Conservation (phyloP, 352 stramenopile species). For the Phytophthora syringae region DNA sequence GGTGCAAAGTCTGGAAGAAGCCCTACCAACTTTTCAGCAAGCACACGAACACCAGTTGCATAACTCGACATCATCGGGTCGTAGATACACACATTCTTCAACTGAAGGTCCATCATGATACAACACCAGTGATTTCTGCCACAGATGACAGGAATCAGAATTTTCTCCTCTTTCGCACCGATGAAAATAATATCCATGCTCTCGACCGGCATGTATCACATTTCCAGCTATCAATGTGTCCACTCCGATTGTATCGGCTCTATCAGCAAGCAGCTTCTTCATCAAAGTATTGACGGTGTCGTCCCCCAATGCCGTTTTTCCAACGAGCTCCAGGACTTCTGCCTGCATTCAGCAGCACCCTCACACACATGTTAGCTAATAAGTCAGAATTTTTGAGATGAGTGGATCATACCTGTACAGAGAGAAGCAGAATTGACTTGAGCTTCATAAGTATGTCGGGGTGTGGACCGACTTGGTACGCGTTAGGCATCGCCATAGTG, state of each 20-base stretch:
- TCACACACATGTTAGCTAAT: background rate
- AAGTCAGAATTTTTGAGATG: background rate
- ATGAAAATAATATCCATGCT: background rate
- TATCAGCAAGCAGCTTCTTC: background rate
- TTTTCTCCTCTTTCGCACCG: background rate
- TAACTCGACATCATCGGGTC: background rate
- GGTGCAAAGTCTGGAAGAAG: background rate
- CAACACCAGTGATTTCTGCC: background rate
- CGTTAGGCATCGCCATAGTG: background rate
- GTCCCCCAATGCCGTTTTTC: background rate
- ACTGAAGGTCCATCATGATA: background rate
- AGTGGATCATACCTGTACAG: background rate
- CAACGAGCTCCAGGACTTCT: constrained; percentile 1
- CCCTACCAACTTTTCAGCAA: background rate
- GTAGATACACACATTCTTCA: background rate
- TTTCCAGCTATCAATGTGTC: constrained; percentile 1
- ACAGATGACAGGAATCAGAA: background rate
- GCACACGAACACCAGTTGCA: background rate
- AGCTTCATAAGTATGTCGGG: background rate
- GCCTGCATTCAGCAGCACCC: background rate
- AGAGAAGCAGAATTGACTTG: constrained; percentile 2
- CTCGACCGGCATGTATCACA: background rate
- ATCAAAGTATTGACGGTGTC: background rate
- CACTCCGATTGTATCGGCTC: background rate
- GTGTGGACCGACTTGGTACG: background rate